These are phyloP conservation scores for Saccharomycopsis olivae DNA, from an alignment of 805 yeast genomes.

Conservation along the genomic window DNA sequence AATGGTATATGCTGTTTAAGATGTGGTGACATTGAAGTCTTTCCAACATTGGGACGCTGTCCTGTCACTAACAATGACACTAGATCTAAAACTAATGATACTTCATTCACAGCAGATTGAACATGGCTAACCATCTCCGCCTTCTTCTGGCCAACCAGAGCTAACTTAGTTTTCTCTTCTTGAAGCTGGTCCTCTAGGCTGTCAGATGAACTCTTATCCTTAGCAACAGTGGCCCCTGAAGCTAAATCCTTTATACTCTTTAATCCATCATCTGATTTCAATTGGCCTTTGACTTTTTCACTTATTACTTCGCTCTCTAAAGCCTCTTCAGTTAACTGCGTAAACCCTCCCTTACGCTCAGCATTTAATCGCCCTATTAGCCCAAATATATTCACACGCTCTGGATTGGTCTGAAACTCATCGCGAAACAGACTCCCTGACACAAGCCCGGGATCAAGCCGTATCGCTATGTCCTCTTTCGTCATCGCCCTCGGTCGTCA, in stretches of 20 bases:
- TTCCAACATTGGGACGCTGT: slow-evolving; percentile 75
- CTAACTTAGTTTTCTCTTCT: slow-evolving; percentile 8
- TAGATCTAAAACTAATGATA: slow-evolving; percentile 79
- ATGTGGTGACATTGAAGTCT: slow-evolving; percentile 81
- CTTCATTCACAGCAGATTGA: slow-evolving; percentile 71
- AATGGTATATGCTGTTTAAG: slow-evolving; percentile 62
- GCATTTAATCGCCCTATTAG: slow-evolving; percentile 10
- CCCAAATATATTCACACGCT: slow-evolving; percentile 2
- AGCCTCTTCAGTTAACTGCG: slow-evolving; percentile 11
- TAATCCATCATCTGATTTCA: slow-evolving; percentile 6
- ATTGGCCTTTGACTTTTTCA: slow-evolving; percentile 4
- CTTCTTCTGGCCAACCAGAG: slow-evolving; percentile 24
- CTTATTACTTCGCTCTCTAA: slow-evolving; percentile 10
- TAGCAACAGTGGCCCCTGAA: not conserved
- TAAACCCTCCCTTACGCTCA: slow-evolving; percentile 11
- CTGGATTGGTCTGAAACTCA: slow-evolving; percentile 12
- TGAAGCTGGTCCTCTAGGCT: not conserved
- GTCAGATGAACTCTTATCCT: not conserved
- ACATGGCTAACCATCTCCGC: slow-evolving; percentile 42
- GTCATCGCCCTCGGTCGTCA: too few species aligned
- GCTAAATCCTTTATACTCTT: not conserved
- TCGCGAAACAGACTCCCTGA: slow-evolving; percentile 13
- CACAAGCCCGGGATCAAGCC: slow-evolving; percentile 15
- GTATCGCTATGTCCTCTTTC: slow-evolving; percentile 8
- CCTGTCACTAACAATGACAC: slow-evolving; percentile 74